phyloP scores from a whole-genome alignment of 371 early-diverging fungal genomes.

The Mortierella sp. region DNA sequence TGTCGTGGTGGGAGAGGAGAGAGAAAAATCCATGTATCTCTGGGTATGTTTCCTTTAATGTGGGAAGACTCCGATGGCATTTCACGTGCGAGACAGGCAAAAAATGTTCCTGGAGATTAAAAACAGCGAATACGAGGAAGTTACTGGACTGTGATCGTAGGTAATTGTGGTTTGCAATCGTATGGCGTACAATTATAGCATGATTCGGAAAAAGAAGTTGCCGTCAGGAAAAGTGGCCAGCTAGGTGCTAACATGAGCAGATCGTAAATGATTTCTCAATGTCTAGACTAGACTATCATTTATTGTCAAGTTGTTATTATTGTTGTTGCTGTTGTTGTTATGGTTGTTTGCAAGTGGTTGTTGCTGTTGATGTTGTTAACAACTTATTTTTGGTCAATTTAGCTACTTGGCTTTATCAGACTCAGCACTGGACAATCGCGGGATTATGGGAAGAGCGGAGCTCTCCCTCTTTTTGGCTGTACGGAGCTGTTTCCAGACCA shows the following conservation, averaged over 20 bases:
- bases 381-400: too few relatives aligned
- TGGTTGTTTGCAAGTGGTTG: too few relatives aligned
- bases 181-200: not conserved
- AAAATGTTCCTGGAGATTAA: not conserved
- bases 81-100: conserved; percentile 11
- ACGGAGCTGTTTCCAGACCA: not conserved
- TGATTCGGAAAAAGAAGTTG: conserved; percentile 32
- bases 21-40: too few relatives aligned
- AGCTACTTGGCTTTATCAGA: too few relatives aligned
- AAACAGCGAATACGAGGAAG: not conserved
- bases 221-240: not conserved
- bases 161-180: not conserved
- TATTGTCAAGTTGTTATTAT: too few relatives aligned
- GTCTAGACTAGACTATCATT: too few relatives aligned
- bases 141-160: not conserved
- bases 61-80: not conserved
- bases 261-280: too few relatives aligned
- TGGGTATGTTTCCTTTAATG: not conserved
- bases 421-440: not conserved
- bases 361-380: too few relatives aligned
- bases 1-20: too few relatives aligned
- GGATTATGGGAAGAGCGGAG: conserved; percentile 6
- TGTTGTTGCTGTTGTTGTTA: too few relatives aligned
- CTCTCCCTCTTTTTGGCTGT: not conserved
- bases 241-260: too few relatives aligned